Percentiles rank a stretch among this genome's conserved stretches.
Evolutionary conservation across 1,139 yeast species (phyloP).

Genomic region (Meyerozyma smithsonii): DNA sequence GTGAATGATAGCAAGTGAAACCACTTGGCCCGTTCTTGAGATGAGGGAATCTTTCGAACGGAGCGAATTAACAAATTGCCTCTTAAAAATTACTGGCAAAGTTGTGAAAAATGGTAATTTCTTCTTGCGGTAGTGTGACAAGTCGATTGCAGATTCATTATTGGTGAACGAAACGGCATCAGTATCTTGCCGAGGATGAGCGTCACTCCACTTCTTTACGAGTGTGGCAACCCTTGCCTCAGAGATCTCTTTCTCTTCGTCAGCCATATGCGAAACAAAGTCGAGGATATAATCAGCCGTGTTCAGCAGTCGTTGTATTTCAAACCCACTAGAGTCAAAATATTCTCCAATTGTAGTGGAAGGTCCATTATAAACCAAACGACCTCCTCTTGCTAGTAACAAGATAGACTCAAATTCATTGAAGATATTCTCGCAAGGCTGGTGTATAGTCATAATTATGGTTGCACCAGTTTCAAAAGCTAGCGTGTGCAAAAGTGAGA

Average conservation of each 20-base stretch:
- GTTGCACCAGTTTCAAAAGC: slow-evolving; percentile 61
- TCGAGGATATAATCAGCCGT: slow-evolving; percentile 74
- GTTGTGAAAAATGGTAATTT: slow-evolving; percentile 15
- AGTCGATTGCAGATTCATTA: slow-evolving; percentile 4
- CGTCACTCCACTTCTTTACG: slow-evolving; percentile 33
- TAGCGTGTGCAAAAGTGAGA: slow-evolving; percentile 54
- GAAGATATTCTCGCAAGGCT: slow-evolving; percentile 69
- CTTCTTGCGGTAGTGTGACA: slow-evolving; percentile 6
- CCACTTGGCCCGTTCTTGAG: slow-evolving; percentile 64
- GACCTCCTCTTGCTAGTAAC: slow-evolving; percentile 69
- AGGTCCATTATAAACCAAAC: slow-evolving; percentile 59
- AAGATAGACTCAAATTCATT: slow-evolving; percentile 61
- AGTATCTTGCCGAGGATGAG: not conserved
- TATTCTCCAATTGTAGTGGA: slow-evolving; percentile 41
- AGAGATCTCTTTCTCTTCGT: slow-evolving; percentile 26
- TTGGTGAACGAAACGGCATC: not conserved
- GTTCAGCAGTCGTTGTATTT: slow-evolving; percentile 57
- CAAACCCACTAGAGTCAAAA: slow-evolving; percentile 38
- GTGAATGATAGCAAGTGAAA: slow-evolving; percentile 60
- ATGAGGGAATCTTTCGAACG: slow-evolving; percentile 60
- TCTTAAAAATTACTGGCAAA: slow-evolving; percentile 25
- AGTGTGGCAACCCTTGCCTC: slow-evolving; percentile 30
- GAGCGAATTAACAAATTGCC: slow-evolving; percentile 44
- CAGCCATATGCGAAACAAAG: slow-evolving; percentile 48
- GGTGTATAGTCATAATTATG: slow-evolving; percentile 76